phyloP scores from a whole-genome alignment of 352 stramenopile genomes.

The Globisporangium paroecandrum region DNA sequence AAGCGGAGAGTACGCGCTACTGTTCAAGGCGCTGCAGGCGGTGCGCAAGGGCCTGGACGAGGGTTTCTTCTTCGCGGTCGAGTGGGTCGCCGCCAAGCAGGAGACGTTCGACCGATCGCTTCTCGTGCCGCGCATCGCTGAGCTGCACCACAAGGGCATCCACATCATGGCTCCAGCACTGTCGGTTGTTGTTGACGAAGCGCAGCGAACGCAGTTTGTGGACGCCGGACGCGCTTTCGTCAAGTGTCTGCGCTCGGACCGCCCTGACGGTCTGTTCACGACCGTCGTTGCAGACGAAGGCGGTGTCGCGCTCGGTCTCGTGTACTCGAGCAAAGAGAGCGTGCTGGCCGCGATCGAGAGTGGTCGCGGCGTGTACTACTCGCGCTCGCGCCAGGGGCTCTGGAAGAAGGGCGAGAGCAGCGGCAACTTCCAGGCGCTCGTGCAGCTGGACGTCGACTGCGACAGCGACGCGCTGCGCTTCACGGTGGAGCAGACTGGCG shows the following conservation, averaged over 20 bases:
- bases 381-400: constrained; percentile 84
- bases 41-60: constrained; percentile 46
- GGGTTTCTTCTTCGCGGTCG: constrained; percentile 49
- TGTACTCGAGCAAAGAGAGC: constrained; percentile 94
- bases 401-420: constrained; percentile 97
- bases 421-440: constrained; percentile 91
- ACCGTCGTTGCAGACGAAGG: constrained; percentile 92
- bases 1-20: constrained; percentile 11
- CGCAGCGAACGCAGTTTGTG: constrained; percentile 24
- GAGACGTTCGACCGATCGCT: constrained; percentile 23
- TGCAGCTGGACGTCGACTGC: constrained; percentile 93
- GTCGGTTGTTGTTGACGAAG: constrained; percentile 22
- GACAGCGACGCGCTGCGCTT: constrained; percentile 95
- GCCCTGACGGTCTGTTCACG: constrained; percentile 89
- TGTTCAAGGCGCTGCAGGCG: constrained; percentile 30
- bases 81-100: constrained; percentile 27
- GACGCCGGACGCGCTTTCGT: constrained; percentile 58
- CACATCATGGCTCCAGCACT: constrained; percentile 41
- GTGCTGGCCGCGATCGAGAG: constrained; percentile 87
- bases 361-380: constrained; percentile 94
- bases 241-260: constrained; percentile 84
- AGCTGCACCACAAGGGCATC: constrained; percentile 61
- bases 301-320: constrained; percentile 88
- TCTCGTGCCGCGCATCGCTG: constrained; percentile 41
- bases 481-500: constrained; percentile 87